Evolutionary conservation across 2,329 filamentous ascomycete genomes (phyloP).

Genomic region (Phaeosphaeriaceae sp.): DNA sequence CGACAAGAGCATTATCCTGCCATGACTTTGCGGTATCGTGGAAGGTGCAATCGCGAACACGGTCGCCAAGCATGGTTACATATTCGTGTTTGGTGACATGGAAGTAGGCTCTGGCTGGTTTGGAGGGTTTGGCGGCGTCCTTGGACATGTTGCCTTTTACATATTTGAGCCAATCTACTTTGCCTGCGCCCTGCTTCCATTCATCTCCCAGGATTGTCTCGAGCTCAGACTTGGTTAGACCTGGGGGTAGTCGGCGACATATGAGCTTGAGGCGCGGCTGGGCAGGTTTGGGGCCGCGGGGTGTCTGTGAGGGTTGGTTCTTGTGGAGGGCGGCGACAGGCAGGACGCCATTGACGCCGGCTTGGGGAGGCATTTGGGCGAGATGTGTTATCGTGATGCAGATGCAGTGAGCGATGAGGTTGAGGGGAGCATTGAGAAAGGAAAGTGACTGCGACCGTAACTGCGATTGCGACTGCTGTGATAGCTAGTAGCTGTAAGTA

Average conservation of each 20-base stretch:
- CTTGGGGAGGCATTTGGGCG: conserved; percentile 37
- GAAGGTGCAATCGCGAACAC: conserved; percentile 73
- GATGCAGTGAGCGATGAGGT: no score
- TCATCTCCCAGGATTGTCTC: conserved; percentile 73
- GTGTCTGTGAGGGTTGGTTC: conserved; percentile 34
- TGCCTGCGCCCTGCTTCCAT: conserved; percentile 82
- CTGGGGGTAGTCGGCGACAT: conserved; percentile 83
- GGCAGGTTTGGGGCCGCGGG: conserved; percentile 50
- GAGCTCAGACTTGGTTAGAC: conserved; percentile 81
- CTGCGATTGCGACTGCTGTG: no score
- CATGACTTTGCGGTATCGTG: conserved; percentile 81
- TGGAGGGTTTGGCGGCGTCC: conserved; percentile 81
- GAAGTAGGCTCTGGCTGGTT: conserved; percentile 80
- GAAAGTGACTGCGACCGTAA: no score
- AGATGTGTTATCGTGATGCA: background rate
- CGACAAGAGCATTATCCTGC: conserved; percentile 73
- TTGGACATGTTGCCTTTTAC: conserved; percentile 77
- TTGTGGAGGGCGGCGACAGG: conserved; percentile 47
- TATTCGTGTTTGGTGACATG: conserved; percentile 77
- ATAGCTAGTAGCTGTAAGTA: no score
- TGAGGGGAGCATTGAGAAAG: no score
- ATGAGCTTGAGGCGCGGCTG: conserved; percentile 80
- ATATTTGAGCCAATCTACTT: conserved; percentile 83
- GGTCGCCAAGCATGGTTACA: conserved; percentile 70
- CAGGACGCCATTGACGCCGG: conserved; percentile 48